Conservation (phyloP, 331 rosid species). For the Pyrus hybrid region DNA sequence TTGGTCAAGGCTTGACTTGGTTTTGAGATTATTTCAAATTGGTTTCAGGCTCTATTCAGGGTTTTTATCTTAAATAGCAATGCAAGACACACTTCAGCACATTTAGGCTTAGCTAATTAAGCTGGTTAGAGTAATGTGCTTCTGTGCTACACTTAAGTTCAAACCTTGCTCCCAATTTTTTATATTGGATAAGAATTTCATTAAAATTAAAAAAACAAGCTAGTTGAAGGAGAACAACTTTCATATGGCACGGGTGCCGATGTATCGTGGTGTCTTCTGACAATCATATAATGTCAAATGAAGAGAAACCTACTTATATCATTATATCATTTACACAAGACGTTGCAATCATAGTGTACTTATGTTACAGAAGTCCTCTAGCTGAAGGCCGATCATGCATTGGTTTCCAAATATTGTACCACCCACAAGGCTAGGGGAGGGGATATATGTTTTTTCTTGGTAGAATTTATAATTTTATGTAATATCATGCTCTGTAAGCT, state of each 20-base stretch:
- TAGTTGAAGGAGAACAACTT: no score
- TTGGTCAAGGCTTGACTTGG: neutral
- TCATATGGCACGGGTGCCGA: no score
- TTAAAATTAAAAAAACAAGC: no score
- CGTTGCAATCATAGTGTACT: no score
- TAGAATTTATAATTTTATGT: neutral
- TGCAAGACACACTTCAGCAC: neutral
- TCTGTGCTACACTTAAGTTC: no score
- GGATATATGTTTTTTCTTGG: neutral
- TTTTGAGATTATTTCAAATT: neutral
- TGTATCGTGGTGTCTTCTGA: neutral
- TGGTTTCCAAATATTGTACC: neutral
- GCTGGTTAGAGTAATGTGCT: no score
- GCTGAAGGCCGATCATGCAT: neutral
- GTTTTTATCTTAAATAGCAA: neutral
- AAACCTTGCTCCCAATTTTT: no score
- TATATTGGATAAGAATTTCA: no score
- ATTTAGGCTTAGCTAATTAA: no score
- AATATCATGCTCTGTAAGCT: neutral
- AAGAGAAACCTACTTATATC: no score
- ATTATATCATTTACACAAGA: no score
- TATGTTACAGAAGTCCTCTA: neutral
- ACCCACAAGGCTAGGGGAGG: neutral
- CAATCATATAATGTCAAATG: no score
- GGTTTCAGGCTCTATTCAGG: neutral